Evolutionary conservation across 2,329 filamentous ascomycete genomes (phyloP), one percentile per base, ranked within the genome.

Genomic region (Dryadomyces quercivorus): DNA sequence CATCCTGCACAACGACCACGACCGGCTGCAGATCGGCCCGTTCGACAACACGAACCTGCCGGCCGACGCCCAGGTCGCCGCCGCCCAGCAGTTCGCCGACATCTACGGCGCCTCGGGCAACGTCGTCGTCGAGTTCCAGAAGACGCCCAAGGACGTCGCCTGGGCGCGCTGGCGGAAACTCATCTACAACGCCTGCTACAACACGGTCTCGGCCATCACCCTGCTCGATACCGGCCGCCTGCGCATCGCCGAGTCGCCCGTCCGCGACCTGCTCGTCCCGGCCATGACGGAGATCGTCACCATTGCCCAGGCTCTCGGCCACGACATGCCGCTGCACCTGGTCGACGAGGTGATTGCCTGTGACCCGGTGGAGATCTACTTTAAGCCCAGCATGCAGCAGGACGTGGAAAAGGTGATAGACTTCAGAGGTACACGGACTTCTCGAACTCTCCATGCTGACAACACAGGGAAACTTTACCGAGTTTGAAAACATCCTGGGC

Each of bases 91-190:
- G 3, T 55, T 55, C 44, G 52, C 47, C 36, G 53, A 34, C 13
- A 43, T 57, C 47, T 94, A 93, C 64, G 89, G 86, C 1, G 87
- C 87, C 0, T 84, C 73, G 38, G 88, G 88, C 0, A 87, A 87
- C 63, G 86, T 86, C 15, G 87, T 85, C 0, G 86, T 81, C 1
- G 79, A 81, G 58, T 91, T 83, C 59, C 82, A 51, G 2, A 13
- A 12, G n/a, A 52, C 50, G 10, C 22, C 50, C 15, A 18, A 40
- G 12, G 48, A 57, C 26, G 53, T 55, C 6, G 47, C 34, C 13
- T 57, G 51, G 36, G 26, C 20, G 12, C 57, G 57, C 22, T 58
- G 57, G 55, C 52, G 55, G 21, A 58, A 57, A 48, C 55, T 58
- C 26, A 20, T 58, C 13, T 58, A 58, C 51, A 56, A 58, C 38